Evolutionary conservation across 176 grass and related monocot species (phyloP), one percentile per base, ranked within the genome.

Genomic region (Ensete glaucum): DNA sequence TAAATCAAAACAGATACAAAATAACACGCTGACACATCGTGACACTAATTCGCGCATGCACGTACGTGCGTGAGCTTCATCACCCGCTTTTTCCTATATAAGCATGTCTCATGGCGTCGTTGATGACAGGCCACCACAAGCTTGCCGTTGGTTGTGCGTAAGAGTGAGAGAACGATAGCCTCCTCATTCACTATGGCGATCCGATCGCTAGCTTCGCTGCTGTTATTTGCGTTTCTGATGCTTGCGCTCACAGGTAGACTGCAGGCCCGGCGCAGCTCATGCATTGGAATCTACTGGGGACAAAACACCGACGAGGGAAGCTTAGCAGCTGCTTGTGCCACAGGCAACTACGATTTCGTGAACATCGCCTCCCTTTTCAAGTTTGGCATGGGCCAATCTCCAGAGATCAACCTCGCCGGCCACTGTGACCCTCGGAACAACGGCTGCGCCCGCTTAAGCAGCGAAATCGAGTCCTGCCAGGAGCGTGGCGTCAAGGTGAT

Each of bases 201-300:
- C 57, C 57, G 57, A 80, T 12, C 3, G 54, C 15, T 1, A 15
- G 54, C 54, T 56, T 12, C 54, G 3, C 62, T 69, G 76, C 1
- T 67, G 24, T 0, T 84, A 51, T 20, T 76, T 49, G 4, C 13
- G 0, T 62, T 43, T 53, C 3, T 79, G 2, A 69, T 78, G 48
- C 0, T 81, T n/a, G 56, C 80, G 14, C 15, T 87, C 1, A 68
- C 64, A 1, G 60, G 50, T 22, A 68, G 73, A 16, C 78, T 82
- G 25, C 77, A 73, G 23, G 63, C 64, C 57, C 57, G 57, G 90
- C 29, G 72, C 65, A 59, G 34, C 34, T 43, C 34, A 43, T 43
- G 34, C 34, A 89, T 93, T 53, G 87, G 87, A 12, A 78, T 93
- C 77, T 93, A 93, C 84, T 93, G 87, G 90, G 90, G 87, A 54